Conservation (phyloP, 2,329 filamentous ascomycete species). For the Beauveria sp. region DNA sequence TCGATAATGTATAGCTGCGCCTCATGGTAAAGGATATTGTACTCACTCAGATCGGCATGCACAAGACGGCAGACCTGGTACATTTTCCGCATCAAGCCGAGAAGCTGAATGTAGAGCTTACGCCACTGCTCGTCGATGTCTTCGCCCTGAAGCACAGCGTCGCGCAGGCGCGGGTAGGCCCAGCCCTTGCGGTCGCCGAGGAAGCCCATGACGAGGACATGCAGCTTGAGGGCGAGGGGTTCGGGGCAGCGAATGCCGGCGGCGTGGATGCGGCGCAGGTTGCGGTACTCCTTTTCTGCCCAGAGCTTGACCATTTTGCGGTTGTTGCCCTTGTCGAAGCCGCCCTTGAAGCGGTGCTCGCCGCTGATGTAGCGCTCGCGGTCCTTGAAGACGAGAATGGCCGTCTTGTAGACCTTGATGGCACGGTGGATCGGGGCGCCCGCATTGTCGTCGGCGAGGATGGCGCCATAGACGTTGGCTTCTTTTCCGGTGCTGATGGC, state of each 20-base stretch:
- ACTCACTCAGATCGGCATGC: slow-evolving; percentile 95
- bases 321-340: slow-evolving; percentile 91
- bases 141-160: slow-evolving; percentile 66
- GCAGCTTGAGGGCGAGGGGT: slow-evolving; percentile 80
- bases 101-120: slow-evolving; percentile 70
- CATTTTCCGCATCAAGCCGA: slow-evolving; percentile 85
- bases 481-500: slow-evolving; percentile 96
- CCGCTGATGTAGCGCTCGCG: slow-evolving; percentile 92
- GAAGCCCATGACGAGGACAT: slow-evolving; percentile 93
- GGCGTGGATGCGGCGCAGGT: slow-evolving; percentile 74
- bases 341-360: slow-evolving; percentile 83
- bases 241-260: slow-evolving; percentile 88
- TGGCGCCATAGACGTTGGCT: slow-evolving; percentile 93
- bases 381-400: slow-evolving; percentile 96
- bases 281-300: slow-evolving; percentile 98
- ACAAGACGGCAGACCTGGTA: slow-evolving; percentile 90
- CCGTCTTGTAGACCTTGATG: slow-evolving; percentile 98
- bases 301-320: slow-evolving; percentile 96
- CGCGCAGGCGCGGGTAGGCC: slow-evolving; percentile 80
- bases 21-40: slow-evolving; percentile 90
- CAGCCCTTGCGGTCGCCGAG: slow-evolving; percentile 80
- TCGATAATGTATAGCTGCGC: slow-evolving; percentile 86
- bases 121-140: slow-evolving; percentile 68
- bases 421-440: slow-evolving; percentile 63
- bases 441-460: slow-evolving; percentile 51